Conservation (phyloP, 176 grass and related monocot genomes). For the Triticum urartu region DNA sequence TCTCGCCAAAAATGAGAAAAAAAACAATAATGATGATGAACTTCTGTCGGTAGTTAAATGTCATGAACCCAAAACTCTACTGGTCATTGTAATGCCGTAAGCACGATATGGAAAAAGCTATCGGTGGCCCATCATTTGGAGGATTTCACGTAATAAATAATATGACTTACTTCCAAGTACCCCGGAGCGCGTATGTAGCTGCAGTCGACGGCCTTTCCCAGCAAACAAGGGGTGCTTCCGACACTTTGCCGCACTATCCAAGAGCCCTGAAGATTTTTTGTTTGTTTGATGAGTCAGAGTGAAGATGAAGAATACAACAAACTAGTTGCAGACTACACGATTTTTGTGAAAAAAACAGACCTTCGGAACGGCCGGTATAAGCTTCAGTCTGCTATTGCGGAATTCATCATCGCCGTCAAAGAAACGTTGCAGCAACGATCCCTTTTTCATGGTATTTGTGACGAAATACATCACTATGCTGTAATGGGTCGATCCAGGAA, state of each 20-base stretch:
- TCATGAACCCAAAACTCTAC: slow-evolving; percentile 12
- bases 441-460: slow-evolving; percentile 53
- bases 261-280: slow-evolving; percentile 57
- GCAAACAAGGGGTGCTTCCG: slow-evolving; percentile 74
- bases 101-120: background rate
- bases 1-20: background rate
- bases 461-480: slow-evolving; percentile 91
- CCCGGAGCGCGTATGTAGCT: slow-evolving; percentile 60
- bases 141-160: background rate
- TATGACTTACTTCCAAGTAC: slow-evolving; percentile 83
- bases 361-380: slow-evolving; percentile 89
- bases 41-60: background rate
- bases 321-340: background rate
- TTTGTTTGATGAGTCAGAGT: background rate
- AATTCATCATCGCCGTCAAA: slow-evolving; percentile 92
- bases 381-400: slow-evolving; percentile 88
- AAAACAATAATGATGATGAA: background rate
- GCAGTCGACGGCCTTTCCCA: slow-evolving; percentile 94
- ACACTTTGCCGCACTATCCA: slow-evolving; percentile 99
- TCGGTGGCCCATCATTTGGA: background rate
- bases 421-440: slow-evolving; percentile 88
- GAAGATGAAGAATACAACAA: background rate
- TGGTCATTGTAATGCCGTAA: background rate
- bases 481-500: slow-evolving; percentile 88
- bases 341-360: slow-evolving; percentile 22